Evolutionary conservation across 768 basidiomycete genomes (phyloP), one percentile per base, ranked within the genome.

Genomic region (Rhodotorula kratochvilovae): DNA sequence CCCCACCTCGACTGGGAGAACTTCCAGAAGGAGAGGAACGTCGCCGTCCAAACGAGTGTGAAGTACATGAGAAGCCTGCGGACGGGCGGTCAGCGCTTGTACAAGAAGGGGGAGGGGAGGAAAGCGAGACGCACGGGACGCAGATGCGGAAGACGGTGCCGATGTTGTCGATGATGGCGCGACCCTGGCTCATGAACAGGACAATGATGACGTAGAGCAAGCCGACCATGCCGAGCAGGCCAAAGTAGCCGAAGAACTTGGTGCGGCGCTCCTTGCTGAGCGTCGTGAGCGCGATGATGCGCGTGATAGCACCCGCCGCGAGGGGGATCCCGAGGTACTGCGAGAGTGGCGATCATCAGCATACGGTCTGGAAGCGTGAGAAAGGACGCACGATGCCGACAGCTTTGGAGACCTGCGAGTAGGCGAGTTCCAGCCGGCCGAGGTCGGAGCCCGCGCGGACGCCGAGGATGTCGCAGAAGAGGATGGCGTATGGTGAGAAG

Each of bases 281-380:
- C 5, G 85, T 43, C 25, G 74, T 76, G 77, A 87, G 84, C 29
- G 88, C 19, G 36, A 39, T 59, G 72, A 85, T 85, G 7, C 91
- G 85, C 1, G 90, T 92, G n/a, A 86, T 48, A 23, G 90, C 74
- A 5, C 90, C 91, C 1, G 87, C 87, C 0, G 80, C 83, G 5
- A 92, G 83, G 2, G 90, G 91, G 45, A 92, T 92, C 10, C 90
- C 91, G 58, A 92, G 85, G 79, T 90, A 91, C 88, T 89, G 77
- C 42, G 36, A 33, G 5, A n/a, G n/a, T n/a, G n/a, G n/a, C n/a
- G n/a, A n/a, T n/a, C n/a, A n/a, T n/a, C n/a, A n/a, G n/a, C n/a
- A n/a, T n/a, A n/a, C n/a, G n/a, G n/a, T n/a, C n/a, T n/a, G n/a
- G n/a, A n/a, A n/a, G n/a, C 23, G 21, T n/a, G 5, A 42, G 25